Evolutionary conservation across 495 filamentous ascomycete species (phyloP).

Genomic region (Xylaria longipes): DNA sequence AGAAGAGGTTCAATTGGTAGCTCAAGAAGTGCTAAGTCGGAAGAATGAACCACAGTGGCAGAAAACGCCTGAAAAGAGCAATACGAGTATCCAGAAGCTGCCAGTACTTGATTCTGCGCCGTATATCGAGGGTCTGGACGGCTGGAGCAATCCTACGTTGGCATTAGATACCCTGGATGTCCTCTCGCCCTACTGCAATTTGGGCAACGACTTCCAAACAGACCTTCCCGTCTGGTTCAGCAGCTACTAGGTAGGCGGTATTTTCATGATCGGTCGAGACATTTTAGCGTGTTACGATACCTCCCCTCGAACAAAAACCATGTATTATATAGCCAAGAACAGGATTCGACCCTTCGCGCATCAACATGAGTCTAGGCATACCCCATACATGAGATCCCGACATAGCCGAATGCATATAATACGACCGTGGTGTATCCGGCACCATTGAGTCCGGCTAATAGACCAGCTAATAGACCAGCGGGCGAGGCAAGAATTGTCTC

Average conservation of each 20-base stretch:
- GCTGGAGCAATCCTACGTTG: slow-evolving; percentile 13
- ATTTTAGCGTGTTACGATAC: too few species aligned
- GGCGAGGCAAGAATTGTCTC: neutral
- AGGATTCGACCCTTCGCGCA: too few species aligned
- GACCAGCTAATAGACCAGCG: too few species aligned
- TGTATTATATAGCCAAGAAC: too few species aligned
- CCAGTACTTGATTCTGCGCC: neutral
- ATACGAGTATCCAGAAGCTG: neutral
- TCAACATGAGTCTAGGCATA: too few species aligned
- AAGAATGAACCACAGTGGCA: slow-evolving; percentile 5
- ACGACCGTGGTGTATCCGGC: neutral
- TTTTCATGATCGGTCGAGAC: neutral
- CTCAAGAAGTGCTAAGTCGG: slow-evolving; percentile 47
- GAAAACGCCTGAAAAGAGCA: neutral
- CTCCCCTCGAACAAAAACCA: too few species aligned
- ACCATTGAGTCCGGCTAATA: neutral
- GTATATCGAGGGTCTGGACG: slow-evolving; percentile 8
- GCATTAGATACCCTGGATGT: slow-evolving; percentile 3
- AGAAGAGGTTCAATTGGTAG: slow-evolving; percentile 61
- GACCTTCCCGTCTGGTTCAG: slow-evolving; percentile 27
- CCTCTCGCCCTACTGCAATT: slow-evolving; percentile 8
- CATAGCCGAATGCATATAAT: neutral
- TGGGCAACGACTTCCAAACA: slow-evolving; percentile 15
- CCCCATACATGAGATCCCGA: too few species aligned
- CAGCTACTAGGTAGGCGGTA: slow-evolving; percentile 15